A percentile compares a stretch with the other conserved stretches of the same genome.
Conservation (phyloP, 306 rosid genomes). For the Sophora flavescens region DNA sequence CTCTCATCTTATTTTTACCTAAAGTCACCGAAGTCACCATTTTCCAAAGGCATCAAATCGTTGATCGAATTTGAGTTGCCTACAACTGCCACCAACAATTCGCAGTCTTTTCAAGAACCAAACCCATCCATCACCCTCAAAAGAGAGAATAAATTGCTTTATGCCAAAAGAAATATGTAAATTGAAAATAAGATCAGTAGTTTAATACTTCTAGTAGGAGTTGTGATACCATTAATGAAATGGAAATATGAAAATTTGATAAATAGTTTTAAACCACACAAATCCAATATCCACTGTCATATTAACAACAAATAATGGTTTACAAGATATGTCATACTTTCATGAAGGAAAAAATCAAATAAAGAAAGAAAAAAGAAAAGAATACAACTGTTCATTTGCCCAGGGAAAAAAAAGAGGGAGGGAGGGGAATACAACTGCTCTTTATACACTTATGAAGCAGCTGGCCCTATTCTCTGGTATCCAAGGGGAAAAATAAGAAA, state of each 20-base stretch:
- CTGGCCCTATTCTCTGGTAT: conserved; percentile 54
- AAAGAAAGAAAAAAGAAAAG: conserved; percentile 4
- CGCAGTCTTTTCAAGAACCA: not conserved
- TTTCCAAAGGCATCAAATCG: too few relatives aligned
- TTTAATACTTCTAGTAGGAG: not conserved
- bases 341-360: conserved; percentile 41
- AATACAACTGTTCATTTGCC: conserved; percentile 52
- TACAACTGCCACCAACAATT: not conserved
- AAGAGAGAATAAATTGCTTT: not conserved
- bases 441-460: conserved; percentile 74
- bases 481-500: conserved; percentile 35
- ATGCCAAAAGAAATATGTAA: not conserved
- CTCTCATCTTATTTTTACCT: too few relatives aligned
- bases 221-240: not conserved
- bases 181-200: not conserved
- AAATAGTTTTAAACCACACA: conserved; percentile 39
- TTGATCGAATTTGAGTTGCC: not conserved
- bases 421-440: conserved; percentile 40
- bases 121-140: not conserved
- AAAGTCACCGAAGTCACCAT: too few relatives aligned
- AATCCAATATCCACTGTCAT: conserved; percentile 46
- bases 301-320: conserved; percentile 58
- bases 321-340: conserved; percentile 56
- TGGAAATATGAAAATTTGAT: not conserved
- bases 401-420: conserved; percentile 7